Base-by-base conservation (phyloP, 2,329 filamentous ascomycete species). In the Aspergillus sp. region DNA sequence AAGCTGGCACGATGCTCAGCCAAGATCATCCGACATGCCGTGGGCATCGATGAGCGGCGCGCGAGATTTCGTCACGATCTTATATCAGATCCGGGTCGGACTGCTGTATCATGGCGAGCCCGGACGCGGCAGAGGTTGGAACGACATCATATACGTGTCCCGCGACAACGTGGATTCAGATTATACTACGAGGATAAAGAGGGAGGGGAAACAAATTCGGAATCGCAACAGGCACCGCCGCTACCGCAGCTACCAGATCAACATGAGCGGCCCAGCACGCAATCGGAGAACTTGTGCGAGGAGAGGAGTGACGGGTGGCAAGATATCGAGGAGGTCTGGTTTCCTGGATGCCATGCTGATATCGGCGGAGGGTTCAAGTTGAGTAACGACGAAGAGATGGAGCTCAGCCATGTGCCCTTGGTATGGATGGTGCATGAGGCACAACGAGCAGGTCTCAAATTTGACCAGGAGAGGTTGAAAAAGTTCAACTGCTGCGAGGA, bases 1-100 rank as follows among this genome's bases (percentile, higher is more conserved):
- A 91, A 88, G 68, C 91, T 91, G 0, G 81, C 82, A 17, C 76
- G 79, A 56, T 81, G 79, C 62, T 80, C 81, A 3, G 82, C 82
- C 3, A 78, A 74, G 50, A 76, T 84, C 2, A 84, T 85, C 55
- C 76, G 83, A 6, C 34, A 36, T 6, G 34, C 15, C 13, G 34
- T 36, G 13, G 34, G 34, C 8, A 36, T 36, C 3, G 34, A 36
- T n/a, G 34, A 36, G 34, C 34, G 34, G 15, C 34, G 34, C 1
- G 15, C 34, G 15, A n/a, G 34, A 7, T 36, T 36, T 1, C 6
- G 34, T 7, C 34, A 13, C 34, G 34, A 36, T 4, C 15, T 36
- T 5, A 36, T 36, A 36, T 36, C 34, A 2, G 34, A 36, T n/a
- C 7, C 13, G 1, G 34, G 34, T n/a, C 34, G 5, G 34, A n/a